Evolutionary conservation across 148 eudicot genomes (phyloP), one percentile per base, ranked within the genome.

Genomic region (Talinum fruticosum): DNA sequence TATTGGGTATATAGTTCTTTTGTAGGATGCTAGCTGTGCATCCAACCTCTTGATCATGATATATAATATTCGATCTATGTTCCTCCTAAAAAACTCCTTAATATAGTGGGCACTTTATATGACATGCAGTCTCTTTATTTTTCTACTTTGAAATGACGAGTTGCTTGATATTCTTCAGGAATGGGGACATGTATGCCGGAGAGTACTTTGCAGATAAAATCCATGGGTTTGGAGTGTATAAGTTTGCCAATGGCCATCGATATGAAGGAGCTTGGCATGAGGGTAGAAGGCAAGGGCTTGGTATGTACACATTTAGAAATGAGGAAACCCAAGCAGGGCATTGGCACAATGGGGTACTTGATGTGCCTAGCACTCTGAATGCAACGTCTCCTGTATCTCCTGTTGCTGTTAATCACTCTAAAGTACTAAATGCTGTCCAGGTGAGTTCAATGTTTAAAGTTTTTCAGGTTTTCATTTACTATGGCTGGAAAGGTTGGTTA

Each of bases 251-350:
- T 77, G 96, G 93, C 36, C 98, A 94, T 85, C 83, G 86, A 10
- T 94, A 90, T 73, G 98, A 94, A 86, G 98, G 98, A 82, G 90
- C 97, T 16, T 94, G 98, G 98, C 98, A 94, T 67, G 98, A 94
- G 84, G 98, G 98, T 16, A 88, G 86, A 83, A 89, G 98, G 83
- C 98, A 94, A 89, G 98, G 98, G 66, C 96, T 92, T 65, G 98
- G 98, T 32, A 90, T 90, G 93, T 94, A 94, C 85, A 89, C 97
- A 10, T 94, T 90, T 76, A 88, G 97, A 85, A 92, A 87, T 74
- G 97, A 93, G 41, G 98, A 94, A 86, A 90, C 97, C 71, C 93
- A 94, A 72, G 86, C 96, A 33, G 98, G 98, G 32, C 95, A 92
- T 78, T 94, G 98, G 98, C 85, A 92, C 73, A 94, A 94, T 79